A percentile compares a stretch with the other conserved stretches of the same genome.
Evolutionary conservation across 2,329 filamentous ascomycete genomes (phyloP).

Genomic region (Dothiorella sarmentorum): DNA sequence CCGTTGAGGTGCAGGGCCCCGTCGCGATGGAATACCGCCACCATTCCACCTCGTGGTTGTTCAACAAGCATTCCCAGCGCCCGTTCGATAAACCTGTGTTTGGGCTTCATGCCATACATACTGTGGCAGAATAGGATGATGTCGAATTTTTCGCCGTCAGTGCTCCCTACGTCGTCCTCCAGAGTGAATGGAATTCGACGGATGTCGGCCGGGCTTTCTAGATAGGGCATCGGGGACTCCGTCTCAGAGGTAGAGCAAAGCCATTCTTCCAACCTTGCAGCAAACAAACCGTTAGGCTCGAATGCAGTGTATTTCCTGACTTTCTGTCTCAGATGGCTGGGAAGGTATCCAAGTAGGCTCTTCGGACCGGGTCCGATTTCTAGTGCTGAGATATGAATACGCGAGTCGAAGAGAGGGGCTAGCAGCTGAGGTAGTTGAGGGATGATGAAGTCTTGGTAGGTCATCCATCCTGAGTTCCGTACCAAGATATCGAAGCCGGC

Average conservation of each 20-base stretch:
- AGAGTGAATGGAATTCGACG: constrained; percentile 39
- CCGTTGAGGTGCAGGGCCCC: constrained; percentile 43
- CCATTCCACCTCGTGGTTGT: constrained; percentile 40
- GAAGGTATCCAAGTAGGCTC: constrained; percentile 53
- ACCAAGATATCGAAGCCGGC: constrained; percentile 47
- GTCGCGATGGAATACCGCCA: constrained; percentile 57
- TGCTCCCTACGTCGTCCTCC: constrained; percentile 25
- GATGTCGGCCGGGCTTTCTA: constrained; percentile 42
- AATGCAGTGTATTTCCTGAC: constrained; percentile 53
- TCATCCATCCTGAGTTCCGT: constrained; percentile 33
- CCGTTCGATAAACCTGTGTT: constrained; percentile 44
- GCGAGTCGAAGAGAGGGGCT: constrained; percentile 40
- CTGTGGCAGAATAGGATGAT: constrained; percentile 62
- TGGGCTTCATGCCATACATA: constrained; percentile 58
- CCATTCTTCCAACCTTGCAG: constrained; percentile 43
- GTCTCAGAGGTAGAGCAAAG: constrained; percentile 32
- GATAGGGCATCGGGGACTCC: constrained; percentile 40
- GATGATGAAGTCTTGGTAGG: constrained; percentile 52
- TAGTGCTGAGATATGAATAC: constrained; percentile 48
- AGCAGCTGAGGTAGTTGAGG: constrained; percentile 49
- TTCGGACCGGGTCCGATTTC: constrained; percentile 59
- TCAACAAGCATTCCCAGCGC: constrained; percentile 49
- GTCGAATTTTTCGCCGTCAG: constrained; percentile 46
- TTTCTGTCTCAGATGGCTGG: constrained; percentile 40
- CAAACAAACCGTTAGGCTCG: constrained; percentile 52